phyloP scores from a whole-genome alignment of 202 grass and related monocot genomes.

The Elaeis oleifera region DNA sequence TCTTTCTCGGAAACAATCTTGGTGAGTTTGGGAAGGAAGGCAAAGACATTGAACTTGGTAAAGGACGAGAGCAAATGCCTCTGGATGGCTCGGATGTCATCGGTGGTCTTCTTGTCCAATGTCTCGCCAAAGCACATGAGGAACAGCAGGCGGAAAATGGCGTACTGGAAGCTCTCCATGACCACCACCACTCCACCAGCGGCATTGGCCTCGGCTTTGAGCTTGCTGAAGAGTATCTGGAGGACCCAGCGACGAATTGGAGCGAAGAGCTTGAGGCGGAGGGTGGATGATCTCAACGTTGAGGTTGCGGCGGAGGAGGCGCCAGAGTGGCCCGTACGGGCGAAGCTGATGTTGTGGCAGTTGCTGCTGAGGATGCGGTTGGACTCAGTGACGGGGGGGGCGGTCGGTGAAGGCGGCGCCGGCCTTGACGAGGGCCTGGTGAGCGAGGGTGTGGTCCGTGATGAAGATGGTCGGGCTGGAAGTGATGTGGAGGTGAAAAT shows the following conservation, averaged over 20 bases:
- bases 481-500: slow-evolving; percentile 2
- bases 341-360: background rate
- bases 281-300: too few relatives aligned
- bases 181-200: too few relatives aligned
- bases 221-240: too few relatives aligned
- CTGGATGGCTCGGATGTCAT: background rate
- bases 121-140: too few relatives aligned
- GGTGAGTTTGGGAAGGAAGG: slow-evolving; percentile 2
- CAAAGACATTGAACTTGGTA: background rate
- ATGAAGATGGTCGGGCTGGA: slow-evolving; percentile 3
- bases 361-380: background rate
- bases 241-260: too few relatives aligned
- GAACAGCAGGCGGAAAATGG: too few relatives aligned
- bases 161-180: too few relatives aligned
- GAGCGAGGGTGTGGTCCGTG: slow-evolving; percentile 1
- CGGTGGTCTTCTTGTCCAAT: too few relatives aligned
- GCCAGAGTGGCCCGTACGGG: background rate
- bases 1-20: slow-evolving; percentile 6
- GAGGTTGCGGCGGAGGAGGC: too few relatives aligned
- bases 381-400: background rate
- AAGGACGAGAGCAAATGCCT: background rate
- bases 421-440: slow-evolving; percentile 2
- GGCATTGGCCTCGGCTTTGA: too few relatives aligned
- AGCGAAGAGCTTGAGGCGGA: too few relatives aligned
- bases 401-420: slow-evolving; percentile 2